Base-by-base conservation (phyloP, 2,329 filamentous ascomycete species). In the Colletotrichum plurivorum region DNA sequence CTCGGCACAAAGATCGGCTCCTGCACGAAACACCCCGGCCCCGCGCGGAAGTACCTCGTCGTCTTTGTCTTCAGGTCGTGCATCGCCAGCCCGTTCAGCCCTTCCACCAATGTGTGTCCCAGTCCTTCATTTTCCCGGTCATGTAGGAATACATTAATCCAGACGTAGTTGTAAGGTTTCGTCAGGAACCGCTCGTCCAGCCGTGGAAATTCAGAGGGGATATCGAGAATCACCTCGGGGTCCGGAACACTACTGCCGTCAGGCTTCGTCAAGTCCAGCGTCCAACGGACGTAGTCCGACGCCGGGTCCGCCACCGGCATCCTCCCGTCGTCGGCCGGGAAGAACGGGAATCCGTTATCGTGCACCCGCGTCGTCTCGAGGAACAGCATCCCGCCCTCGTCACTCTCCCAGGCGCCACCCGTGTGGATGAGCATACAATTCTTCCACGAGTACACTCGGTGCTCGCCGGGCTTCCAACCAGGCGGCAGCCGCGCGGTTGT, bases 111-210 rank as follows among this genome's bases (percentile, higher is more conserved):
- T 1, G 59, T 61, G n/a, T 66, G 49, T 3, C 58, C 58, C 12
- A 60, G 22, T 2, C 56, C 57, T 36, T 36, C 31, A 36, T 36
- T 0, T 5, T 43, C n/a, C 15, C 59, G 53, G 6, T 67, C 48
- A 0, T 76, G 73, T 20, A 82, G 77, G 63, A 83, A 79, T 3
- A 80, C 77, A 73, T 77, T 81, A 48, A 51, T 45, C 48, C 43
- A 84, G 54, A 83, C 77, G 41, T 77, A 76, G 22, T 79, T 76
- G 70, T 84, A 83, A 1, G 74, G 71, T 25, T 78, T 77, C 1
- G 80, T 80, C 15, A 82, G 73, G 48, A 82, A 77, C 7, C 83
- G 78, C 63, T 85, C 83, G 60, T 85, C 83, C 18, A 85, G 77
- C 22, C 83, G 78, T 0, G 81, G 80, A 71, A 85, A 84, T 62